These are phyloP conservation scores for Melastoma malabathricum DNA, from an alignment of 345 rosid genomes.

Conservation along the genomic window DNA sequence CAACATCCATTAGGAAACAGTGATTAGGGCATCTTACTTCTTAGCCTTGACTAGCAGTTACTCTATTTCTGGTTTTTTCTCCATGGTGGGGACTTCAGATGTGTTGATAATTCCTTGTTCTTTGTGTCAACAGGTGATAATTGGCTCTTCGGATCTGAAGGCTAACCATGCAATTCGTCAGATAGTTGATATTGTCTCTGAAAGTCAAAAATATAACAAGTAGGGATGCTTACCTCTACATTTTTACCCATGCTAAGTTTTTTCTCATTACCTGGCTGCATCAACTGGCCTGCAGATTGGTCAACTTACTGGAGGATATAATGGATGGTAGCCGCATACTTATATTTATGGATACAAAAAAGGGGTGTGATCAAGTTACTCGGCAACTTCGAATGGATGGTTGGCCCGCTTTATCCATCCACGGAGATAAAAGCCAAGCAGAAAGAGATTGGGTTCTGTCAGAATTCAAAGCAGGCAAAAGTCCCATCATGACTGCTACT, in stretches of 20 bases:
- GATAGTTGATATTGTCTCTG: constrained; percentile 78
- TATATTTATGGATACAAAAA: constrained; percentile 94
- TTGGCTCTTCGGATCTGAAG: constrained; percentile 85
- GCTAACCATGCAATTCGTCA: constrained; percentile 97
- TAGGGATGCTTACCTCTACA: constrained; percentile 11
- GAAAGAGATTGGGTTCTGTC: constrained; percentile 99
- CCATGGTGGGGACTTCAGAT: not conserved
- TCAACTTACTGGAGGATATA: constrained; percentile 91
- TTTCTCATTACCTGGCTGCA: not conserved
- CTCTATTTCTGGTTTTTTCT: not conserved
- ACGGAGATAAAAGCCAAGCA: constrained; percentile 99
- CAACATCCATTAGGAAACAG: too few relatives aligned
- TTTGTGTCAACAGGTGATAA: constrained; percentile 46
- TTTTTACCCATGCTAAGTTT: not conserved
- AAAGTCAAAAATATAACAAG: constrained; percentile 94
- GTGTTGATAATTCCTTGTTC: constrained; percentile 3
- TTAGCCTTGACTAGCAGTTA: too few relatives aligned
- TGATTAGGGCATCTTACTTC: too few relatives aligned
- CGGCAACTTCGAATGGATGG: constrained; percentile 99
- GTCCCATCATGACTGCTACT: constrained; percentile 99
- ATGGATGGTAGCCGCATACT: constrained; percentile 98
- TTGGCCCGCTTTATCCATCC: constrained; percentile 98
- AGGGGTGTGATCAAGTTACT: constrained; percentile 95
- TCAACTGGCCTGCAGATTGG: constrained; percentile 39
- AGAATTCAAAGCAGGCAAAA: constrained; percentile 92